Conservation (phyloP, 495 filamentous ascomycete species). For the Podospora appendiculata region DNA sequence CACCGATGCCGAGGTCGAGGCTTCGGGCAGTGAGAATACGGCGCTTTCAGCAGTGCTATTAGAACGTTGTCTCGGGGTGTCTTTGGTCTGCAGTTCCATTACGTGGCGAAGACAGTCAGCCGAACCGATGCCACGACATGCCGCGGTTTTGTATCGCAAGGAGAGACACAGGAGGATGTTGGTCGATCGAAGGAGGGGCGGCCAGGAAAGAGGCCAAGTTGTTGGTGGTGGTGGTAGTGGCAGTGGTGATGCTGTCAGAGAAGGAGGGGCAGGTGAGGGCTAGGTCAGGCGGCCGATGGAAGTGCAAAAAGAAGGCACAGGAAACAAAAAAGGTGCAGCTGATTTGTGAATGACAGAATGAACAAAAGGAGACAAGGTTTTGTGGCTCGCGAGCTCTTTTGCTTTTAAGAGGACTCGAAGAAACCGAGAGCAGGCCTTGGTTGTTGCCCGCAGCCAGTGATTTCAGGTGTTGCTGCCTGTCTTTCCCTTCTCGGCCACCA, state of each 20-base stretch:
- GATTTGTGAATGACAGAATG: not conserved
- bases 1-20: conserved; percentile 22
- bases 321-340: not conserved
- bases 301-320: not conserved
- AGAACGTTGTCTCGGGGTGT: conserved; percentile 1
- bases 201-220: not conserved
- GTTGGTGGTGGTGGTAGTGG: not conserved
- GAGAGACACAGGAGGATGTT: not conserved
- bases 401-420: not conserved
- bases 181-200: not conserved
- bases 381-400: not conserved
- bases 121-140: conserved; percentile 27
- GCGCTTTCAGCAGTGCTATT: conserved; percentile 1
- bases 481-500: no score
- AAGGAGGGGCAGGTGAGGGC: conserved; percentile 5
- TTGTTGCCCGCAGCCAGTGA: not conserved
- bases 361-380: not conserved
- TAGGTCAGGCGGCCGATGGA: not conserved
- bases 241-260: conserved; percentile 3
- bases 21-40: not conserved
- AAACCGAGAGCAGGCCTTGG: not conserved
- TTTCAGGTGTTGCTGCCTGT: not conserved
- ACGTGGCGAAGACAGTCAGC: conserved; percentile 28
- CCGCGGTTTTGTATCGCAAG: conserved; percentile 11
- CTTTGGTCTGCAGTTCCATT: conserved; percentile 35